These are phyloP conservation scores for Fusarium keratoplasticum DNA, from an alignment of 2,329 filamentous ascomycete species.

Conservation along the genomic window DNA sequence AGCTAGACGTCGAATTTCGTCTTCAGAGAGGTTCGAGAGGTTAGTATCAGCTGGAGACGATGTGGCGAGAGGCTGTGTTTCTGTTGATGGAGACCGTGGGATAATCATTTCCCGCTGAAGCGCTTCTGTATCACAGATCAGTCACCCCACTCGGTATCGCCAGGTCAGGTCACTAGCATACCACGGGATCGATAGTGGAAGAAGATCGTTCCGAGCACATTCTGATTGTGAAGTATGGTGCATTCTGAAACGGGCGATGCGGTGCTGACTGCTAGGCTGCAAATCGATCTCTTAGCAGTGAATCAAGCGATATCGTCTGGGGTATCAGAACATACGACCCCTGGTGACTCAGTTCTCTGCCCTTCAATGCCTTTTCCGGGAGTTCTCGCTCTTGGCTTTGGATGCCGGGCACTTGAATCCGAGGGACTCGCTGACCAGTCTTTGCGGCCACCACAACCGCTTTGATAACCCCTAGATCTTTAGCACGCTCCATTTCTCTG, in stretches of 20 bases:
- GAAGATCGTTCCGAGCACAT: constrained; percentile 1
- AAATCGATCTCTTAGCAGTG: not conserved
- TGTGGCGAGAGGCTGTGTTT: not conserved
- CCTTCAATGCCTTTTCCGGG: constrained; percentile 44
- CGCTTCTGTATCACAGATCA: constrained; percentile 22
- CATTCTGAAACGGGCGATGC: not conserved
- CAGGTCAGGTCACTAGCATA: not conserved
- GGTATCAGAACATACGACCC: constrained; percentile 18
- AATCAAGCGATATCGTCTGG: too few relatives aligned
- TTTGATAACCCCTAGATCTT: constrained; percentile 30
- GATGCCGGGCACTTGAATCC: not conserved
- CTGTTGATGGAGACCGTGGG: constrained; percentile 22
- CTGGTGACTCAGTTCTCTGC: constrained; percentile 41
- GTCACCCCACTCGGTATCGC: not conserved
- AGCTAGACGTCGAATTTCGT: constrained; percentile 36
- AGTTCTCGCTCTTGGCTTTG: not conserved
- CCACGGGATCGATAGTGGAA: constrained; percentile 42
- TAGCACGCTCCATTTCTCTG: not conserved
- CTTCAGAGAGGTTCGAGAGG: constrained; percentile 15
- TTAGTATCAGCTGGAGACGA: not conserved
- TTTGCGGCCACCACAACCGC: not conserved
- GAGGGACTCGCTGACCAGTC: not conserved
- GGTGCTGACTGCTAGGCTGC: not conserved
- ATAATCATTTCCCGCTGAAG: constrained; percentile 40
- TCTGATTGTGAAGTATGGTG: too few relatives aligned